Conservation (phyloP, 805 yeast genomes). For the Pachysolen tannophilus region DNA sequence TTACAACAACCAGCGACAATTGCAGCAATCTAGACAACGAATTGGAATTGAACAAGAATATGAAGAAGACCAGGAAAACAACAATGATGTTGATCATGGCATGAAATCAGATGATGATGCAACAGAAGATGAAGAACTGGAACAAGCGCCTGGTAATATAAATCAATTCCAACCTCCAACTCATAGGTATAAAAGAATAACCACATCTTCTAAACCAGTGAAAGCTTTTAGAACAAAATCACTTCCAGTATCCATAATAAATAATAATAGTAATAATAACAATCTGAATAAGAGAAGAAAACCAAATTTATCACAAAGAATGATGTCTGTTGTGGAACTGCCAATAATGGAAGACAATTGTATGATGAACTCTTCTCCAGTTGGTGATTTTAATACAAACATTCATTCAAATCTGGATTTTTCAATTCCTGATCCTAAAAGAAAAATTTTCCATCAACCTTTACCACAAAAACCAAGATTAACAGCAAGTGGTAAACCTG, state of each 20-base stretch:
- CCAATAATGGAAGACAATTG: conserved; percentile 1
- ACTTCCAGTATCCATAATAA: conserved; percentile 1
- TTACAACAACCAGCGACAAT: conserved; percentile 16
- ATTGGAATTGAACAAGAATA: conserved; percentile 18
- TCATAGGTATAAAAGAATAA: conserved; percentile 5
- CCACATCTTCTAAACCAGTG: not conserved
- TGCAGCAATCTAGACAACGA: conserved; percentile 9
- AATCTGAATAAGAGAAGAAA: not conserved
- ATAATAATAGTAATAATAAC: not conserved
- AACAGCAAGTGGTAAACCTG: not conserved
- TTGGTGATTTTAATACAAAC: too few species aligned
- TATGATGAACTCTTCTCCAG: too few species aligned
- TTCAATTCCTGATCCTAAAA: too few species aligned
- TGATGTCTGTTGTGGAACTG: conserved; percentile 3
- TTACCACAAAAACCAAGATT: too few species aligned
- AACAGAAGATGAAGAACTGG: not conserved
- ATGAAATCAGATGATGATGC: too few species aligned
- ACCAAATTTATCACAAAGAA: conserved; percentile 2
- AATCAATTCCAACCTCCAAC: conserved; percentile 2
- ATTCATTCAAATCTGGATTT: too few species aligned
- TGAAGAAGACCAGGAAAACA: too few species aligned
- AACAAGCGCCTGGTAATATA: conserved; percentile 6
- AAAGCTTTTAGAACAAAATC: conserved; percentile 8
- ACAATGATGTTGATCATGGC: too few species aligned
- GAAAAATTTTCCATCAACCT: too few species aligned